These are phyloP conservation scores for Ogataea pilisensis DNA, from an alignment of 805 yeast species.

Conservation along the genomic window DNA sequence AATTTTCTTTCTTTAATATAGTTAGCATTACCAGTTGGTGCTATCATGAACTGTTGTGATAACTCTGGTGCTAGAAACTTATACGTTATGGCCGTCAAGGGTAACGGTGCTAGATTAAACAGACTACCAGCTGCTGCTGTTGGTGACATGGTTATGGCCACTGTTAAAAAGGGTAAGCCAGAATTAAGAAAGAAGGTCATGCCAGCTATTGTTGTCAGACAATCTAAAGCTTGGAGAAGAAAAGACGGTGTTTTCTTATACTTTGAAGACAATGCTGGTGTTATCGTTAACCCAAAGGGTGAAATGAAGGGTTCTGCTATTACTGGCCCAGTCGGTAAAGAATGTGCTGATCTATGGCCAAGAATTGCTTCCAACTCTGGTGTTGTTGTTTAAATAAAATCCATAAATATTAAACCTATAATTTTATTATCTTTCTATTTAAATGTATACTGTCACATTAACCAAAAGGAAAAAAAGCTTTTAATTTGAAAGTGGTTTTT, in stretches of 20 bases:
- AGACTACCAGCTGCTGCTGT: constrained; percentile 99
- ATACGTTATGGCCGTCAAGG: constrained; percentile 98
- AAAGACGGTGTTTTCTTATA: constrained; percentile 99
- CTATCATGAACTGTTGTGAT: constrained; percentile 99
- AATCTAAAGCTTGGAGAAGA: constrained; percentile 99
- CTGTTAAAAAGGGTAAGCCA: constrained; percentile 99
- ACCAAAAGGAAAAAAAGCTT: constrained; percentile 8
- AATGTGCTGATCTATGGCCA: constrained; percentile 99
- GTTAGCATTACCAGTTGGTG: constrained; percentile 99
- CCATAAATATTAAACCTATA: background rate
- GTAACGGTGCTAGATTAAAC: constrained; percentile 99
- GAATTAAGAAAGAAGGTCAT: constrained; percentile 99
- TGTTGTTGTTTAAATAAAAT: constrained; percentile 85
- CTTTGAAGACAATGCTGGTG: constrained; percentile 99
- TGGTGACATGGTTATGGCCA: constrained; percentile 99
- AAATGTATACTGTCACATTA: constrained; percentile 27
- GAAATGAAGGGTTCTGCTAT: constrained; percentile 99
- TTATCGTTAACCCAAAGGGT: constrained; percentile 99
- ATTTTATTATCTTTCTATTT: constrained; percentile 14
- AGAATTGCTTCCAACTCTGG: constrained; percentile 99
- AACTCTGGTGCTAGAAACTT: constrained; percentile 99
- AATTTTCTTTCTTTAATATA: constrained; percentile 38
- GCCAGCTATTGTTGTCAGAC: constrained; percentile 99
- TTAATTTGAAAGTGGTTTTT: too few species aligned
- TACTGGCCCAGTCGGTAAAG: constrained; percentile 99